Conservation (phyloP, 2,329 filamentous ascomycete genomes). For the Stenocarpella maydis region DNA sequence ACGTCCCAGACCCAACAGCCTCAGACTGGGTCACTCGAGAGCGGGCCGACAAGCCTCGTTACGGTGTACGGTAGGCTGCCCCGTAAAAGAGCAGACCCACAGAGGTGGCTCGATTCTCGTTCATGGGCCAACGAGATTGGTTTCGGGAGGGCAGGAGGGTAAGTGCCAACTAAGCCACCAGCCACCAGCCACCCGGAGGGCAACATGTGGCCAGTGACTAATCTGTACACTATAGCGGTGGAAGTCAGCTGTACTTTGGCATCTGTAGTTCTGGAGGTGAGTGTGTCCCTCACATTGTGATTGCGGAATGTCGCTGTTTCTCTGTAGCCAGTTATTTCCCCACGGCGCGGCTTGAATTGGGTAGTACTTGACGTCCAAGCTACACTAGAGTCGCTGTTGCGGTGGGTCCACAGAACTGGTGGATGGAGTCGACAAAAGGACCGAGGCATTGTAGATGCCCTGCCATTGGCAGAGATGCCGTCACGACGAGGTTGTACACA, state of each 20-base stretch:
- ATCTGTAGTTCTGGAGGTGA: not conserved
- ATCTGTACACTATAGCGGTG: too few relatives aligned
- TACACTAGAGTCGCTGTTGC: not conserved
- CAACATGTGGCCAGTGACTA: not conserved
- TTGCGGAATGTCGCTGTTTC: not conserved
- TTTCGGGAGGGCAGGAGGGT: not conserved
- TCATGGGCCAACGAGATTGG: slow-evolving; percentile 14
- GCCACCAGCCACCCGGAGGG: slow-evolving; percentile 3
- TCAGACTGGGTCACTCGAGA: slow-evolving; percentile 16
- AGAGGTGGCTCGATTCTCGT: slow-evolving; percentile 18
- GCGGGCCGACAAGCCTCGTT: slow-evolving; percentile 35
- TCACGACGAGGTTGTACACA: slow-evolving; percentile 5
- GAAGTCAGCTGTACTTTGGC: not conserved
- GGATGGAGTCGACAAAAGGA: slow-evolving; percentile 25
- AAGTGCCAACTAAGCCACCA: slow-evolving; percentile 15
- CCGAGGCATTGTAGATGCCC: not conserved
- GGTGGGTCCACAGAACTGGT: not conserved
- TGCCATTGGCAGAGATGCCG: slow-evolving; percentile 20
- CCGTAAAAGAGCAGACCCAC: slow-evolving; percentile 22
- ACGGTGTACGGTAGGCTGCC: slow-evolving; percentile 8
- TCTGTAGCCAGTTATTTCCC: not conserved
- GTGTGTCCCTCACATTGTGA: not conserved
- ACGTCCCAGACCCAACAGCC: slow-evolving; percentile 15
- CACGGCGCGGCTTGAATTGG: not conserved
- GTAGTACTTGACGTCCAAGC: slow-evolving; percentile 10